These are phyloP conservation scores for Diaporthe vaccinii DNA, from an alignment of 2,329 filamentous ascomycete species.

Conservation along the genomic window DNA sequence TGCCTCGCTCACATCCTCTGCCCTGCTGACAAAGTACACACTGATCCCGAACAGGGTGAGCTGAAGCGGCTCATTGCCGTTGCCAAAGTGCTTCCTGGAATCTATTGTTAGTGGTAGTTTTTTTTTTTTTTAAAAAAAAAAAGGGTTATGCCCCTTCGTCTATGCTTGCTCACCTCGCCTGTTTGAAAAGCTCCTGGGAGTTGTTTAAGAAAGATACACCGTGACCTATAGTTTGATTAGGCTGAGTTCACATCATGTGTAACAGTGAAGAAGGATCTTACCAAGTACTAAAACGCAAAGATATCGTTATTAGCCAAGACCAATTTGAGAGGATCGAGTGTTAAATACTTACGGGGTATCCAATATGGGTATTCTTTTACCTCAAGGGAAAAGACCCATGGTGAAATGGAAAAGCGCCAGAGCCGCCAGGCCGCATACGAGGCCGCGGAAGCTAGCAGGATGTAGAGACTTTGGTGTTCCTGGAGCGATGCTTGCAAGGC, in stretches of 20 bases:
- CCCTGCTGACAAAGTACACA: constrained; percentile 46
- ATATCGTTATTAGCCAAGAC: background rate
- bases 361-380: background rate
- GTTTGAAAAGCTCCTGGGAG: background rate
- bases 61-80: constrained; percentile 44
- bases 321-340: background rate
- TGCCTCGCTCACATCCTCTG: constrained; percentile 43
- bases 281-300: background rate
- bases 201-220: background rate
- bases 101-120: no score
- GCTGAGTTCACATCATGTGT: background rate
- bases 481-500: no score
- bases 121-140: no score
- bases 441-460: no score
- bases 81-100: background rate
- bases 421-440: background rate
- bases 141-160: no score
- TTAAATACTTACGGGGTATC: background rate
- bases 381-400: background rate
- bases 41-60: constrained; percentile 44
- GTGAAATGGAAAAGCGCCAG: background rate
- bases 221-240: background rate
- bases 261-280: background rate
- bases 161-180: background rate
- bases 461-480: no score